phyloP scores from a whole-genome alignment of 2,329 filamentous ascomycete genomes.

The Penicillium griseofulvum region DNA sequence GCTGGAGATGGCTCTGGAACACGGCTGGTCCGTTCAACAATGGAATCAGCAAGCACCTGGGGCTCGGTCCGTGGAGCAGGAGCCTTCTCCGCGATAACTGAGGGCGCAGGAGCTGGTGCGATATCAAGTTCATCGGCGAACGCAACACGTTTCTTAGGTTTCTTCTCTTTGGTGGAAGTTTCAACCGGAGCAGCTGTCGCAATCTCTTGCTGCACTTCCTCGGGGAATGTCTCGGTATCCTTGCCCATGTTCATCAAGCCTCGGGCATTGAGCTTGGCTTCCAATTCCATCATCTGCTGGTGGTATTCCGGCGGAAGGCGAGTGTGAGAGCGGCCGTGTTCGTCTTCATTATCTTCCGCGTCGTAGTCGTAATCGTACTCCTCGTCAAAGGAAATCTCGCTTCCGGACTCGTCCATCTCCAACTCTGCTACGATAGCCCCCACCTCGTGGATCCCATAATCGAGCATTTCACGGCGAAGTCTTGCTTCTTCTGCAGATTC shows the following conservation, averaged over 20 bases:
- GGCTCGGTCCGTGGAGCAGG: constrained; percentile 30
- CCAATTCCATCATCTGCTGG: constrained; percentile 79
- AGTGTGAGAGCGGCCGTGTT: constrained; percentile 68
- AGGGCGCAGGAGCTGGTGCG: constrained; percentile 48
- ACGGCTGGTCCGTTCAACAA: constrained; percentile 43
- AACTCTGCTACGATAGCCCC: constrained; percentile 90
- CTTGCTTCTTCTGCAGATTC: constrained; percentile 79
- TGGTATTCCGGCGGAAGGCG: constrained; percentile 73
- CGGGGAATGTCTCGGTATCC: constrained; percentile 35
- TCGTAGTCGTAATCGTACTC: constrained; percentile 51
- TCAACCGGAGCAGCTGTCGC: constrained; percentile 24
- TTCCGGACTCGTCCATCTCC: constrained; percentile 68
- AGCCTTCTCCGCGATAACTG: constrained; percentile 26
- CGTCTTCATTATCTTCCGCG: constrained; percentile 67
- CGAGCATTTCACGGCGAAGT: constrained; percentile 81
- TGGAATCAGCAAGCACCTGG: constrained; percentile 40
- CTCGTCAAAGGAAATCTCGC: constrained; percentile 52
- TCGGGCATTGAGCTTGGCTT: constrained; percentile 65
- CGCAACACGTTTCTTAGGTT: constrained; percentile 67
- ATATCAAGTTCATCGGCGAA: constrained; percentile 76
- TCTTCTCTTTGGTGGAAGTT: constrained; percentile 22
- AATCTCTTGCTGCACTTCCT: constrained; percentile 32
- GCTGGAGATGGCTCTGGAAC: constrained; percentile 15
- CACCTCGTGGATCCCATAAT: constrained; percentile 84
- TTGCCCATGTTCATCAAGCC: constrained; percentile 60